Evolutionary conservation across 768 basidiomycete genomes (phyloP), one percentile per base, ranked within the genome.

Genomic region (Mrakia hoshinonis): DNA sequence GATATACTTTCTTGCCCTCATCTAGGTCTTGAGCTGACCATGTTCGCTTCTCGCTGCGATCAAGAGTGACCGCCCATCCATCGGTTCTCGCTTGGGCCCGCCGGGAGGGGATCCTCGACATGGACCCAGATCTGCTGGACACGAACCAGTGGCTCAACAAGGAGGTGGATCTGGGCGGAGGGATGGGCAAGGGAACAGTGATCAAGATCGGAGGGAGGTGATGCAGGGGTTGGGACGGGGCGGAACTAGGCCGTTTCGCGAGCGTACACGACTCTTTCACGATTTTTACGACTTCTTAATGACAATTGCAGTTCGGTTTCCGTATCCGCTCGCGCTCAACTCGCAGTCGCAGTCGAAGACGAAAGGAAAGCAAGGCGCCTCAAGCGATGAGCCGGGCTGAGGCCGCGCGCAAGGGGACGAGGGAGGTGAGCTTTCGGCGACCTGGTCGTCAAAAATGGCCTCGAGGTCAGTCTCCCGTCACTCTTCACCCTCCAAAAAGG

Each of bases 401-500:
- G n/a, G n/a, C n/a, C n/a, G n/a, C n/a, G n/a, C n/a, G n/a, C n/a
- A n/a, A n/a, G n/a, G n/a, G n/a, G n/a, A n/a, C n/a, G n/a, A n/a
- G n/a, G n/a, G n/a, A n/a, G n/a, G n/a, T n/a, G n/a, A n/a, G n/a
- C n/a, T n/a, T n/a, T n/a, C n/a, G n/a, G n/a, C n/a, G n/a, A n/a
- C n/a, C n/a, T n/a, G n/a, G n/a, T n/a, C n/a, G n/a, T n/a, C n/a
- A n/a, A n/a, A n/a, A n/a, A n/a, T n/a, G 43, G 7, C 15, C 43
- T 43, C 43, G 43, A 43, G 43, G 7, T 6, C 43, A 7, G 43
- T 6, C 15, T 15, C 43, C 43, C 43, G 43, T 43, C 43, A 43
- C 58, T 61, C 55, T 31, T 61, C 58, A 61, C 58, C 36, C 36
- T 31, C 36, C 58, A 31, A 61, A 34, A 36, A 61, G 58, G 58